Conservation (phyloP, 305 asterid genomes). For the Fraxinus xanthoxyloides region DNA sequence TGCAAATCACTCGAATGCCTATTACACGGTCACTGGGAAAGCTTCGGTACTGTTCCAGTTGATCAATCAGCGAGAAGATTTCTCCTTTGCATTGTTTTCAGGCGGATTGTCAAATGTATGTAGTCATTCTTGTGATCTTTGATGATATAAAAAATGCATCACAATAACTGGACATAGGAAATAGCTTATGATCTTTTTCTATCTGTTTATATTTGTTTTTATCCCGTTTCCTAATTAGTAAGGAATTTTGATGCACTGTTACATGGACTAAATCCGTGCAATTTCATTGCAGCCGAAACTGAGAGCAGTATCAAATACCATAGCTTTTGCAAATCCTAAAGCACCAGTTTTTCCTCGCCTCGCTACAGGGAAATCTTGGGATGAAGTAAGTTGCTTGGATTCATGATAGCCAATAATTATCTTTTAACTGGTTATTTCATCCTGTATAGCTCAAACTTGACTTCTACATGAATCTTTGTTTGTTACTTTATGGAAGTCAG, state of each 20-base stretch:
- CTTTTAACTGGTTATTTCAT: background rate
- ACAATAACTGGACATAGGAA: background rate
- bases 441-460: background rate
- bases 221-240: background rate
- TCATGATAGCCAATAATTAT: background rate
- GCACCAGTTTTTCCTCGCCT: slow-evolving; percentile 46
- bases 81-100: slow-evolving; percentile 42
- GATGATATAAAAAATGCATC: background rate
- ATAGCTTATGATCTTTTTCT: background rate
- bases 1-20: slow-evolving; percentile 33
- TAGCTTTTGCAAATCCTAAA: slow-evolving; percentile 41
- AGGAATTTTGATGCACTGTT: background rate
- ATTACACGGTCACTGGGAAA: slow-evolving; percentile 26
- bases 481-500: background rate
- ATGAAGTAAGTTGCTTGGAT: slow-evolving; percentile 31
- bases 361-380: slow-evolving; percentile 48
- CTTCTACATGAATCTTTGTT: background rate
- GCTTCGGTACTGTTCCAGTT: slow-evolving; percentile 33
- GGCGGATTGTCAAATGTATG: slow-evolving; percentile 37
- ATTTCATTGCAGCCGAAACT: slow-evolving; percentile 34
- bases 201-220: background rate
- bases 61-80: slow-evolving; percentile 50
- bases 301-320: slow-evolving; percentile 33
- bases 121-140: background rate
- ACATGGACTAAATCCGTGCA: background rate